A percentile compares a stretch with the other conserved stretches of the same genome.
These are phyloP conservation scores for Rhizopogon vulgaris DNA, from an alignment of 768 basidiomycete genomes.

Conservation along the genomic window DNA sequence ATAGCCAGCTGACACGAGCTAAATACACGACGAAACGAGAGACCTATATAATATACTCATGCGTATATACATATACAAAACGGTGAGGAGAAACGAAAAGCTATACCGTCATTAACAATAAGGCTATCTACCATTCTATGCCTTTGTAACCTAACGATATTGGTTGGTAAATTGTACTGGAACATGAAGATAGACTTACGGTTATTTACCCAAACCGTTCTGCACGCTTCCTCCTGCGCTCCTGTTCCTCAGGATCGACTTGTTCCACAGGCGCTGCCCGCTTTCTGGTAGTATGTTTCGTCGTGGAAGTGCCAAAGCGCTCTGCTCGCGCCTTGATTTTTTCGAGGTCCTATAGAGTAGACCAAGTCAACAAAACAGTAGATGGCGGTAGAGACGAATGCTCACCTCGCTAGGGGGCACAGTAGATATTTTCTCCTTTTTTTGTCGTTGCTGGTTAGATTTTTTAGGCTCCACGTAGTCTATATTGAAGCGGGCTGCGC, in stretches of 20 bases:
- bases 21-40: too few species aligned
- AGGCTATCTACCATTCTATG: not conserved
- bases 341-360: slow-evolving; percentile 38
- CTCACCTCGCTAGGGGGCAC: slow-evolving; percentile 18
- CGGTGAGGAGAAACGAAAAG: not conserved
- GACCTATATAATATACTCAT: not conserved
- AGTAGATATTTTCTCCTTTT: slow-evolving; percentile 11
- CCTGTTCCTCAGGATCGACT: slow-evolving; percentile 53
- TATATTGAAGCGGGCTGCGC: slow-evolving; percentile 71
- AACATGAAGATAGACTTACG: not conserved
- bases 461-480: slow-evolving; percentile 42
- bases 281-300: slow-evolving; percentile 18
- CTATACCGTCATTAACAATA: not conserved
- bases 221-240: slow-evolving; percentile 54
- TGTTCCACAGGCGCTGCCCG: slow-evolving; percentile 31
- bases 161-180: not conserved
- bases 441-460: slow-evolving; percentile 20
- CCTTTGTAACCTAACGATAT: not conserved
- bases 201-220: slow-evolving; percentile 46
- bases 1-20: too few species aligned
- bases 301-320: slow-evolving; percentile 42
- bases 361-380: not conserved
- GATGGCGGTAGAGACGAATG: too few species aligned
- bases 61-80: not conserved
- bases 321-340: slow-evolving; percentile 48